Base-by-base conservation (phyloP, 108 stramenopile species). In the Discostella stelligeroides region DNA sequence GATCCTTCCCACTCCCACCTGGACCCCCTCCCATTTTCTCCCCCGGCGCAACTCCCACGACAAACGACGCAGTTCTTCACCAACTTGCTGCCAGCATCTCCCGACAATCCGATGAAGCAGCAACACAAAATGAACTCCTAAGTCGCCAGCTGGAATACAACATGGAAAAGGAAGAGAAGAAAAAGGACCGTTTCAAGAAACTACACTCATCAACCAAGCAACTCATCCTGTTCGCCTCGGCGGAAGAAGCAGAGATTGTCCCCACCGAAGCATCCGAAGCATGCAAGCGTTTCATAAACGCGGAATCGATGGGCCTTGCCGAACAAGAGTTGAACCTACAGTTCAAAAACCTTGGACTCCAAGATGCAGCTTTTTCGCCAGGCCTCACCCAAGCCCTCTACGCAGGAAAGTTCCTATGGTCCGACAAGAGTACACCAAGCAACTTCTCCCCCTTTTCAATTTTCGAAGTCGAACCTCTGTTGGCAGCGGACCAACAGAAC, bases 111-210 rank as follows among this genome's bases (percentile, higher is more conserved):
- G 25, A 54, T 11, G 10, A 14, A 54, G 25, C 23, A 54, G 53
- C 15, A 9, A 6, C 24, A 27, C 53, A 54, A 2, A 54, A 54
- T 27, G 15, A 10, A 1, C 24, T 54, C 53, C 53, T 27, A 0
- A 29, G 6, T 23, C 15, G 15, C 0, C 25, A 54, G 28, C 9
- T 54, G 1, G 6, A 29, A 29, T 2, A 3, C 25, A 24, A 15
- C 25, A 10, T 3, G 0, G 53, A 54, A 28, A 4, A 14, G 2
- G 37, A 56, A 30, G 55, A 15, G 3, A 18, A 2, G 4, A 56
- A 14, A 7, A 56, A 56, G 34, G 17, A 56, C 5, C 9, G 27
- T 9, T 1, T 56, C 55, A 56, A 56, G 55, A 56, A 56, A 17
- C 34, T 56, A 0, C 55, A 56, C n/a, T n/a, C n/a, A n/a, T n/a